Base-by-base conservation (phyloP, 352 stramenopile species). In the Globisporangium viniferum region DNA sequence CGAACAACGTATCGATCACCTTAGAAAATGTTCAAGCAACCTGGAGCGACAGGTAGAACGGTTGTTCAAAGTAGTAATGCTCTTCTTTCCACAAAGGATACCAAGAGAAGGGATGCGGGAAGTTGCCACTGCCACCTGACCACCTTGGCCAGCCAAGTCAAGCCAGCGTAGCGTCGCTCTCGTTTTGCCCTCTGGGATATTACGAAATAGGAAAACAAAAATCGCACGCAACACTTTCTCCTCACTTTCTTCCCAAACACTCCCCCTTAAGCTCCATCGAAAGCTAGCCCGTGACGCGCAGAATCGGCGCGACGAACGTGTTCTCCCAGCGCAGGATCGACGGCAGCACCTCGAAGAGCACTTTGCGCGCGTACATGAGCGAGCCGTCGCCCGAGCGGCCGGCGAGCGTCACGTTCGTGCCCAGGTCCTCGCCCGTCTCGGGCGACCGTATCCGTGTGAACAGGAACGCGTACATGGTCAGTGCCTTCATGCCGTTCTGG, bases 281-380 rank as follows among this genome's bases (percentile, higher is more conserved):
- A 41, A 41, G 15, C 58, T 49, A 62, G 33, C 39, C 64, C n/a
- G 56, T 64, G 59, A 81, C 46, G 64, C 74, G 70, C 59, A 78
- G 49, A 49, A 80, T 80, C 22, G 72, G 72, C 31, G 66, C 74
- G 20, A 78, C 72, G 59, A 73, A 78, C 9, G 59, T 73, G 51
- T 79, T 74, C 46, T 83, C 74, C 76, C 74, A 83, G 24, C 76
- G 71, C 66, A 83, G 61, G 46, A 78, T 74, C n/a, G 74, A 76
- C 53, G 72, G 72, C 3, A 81, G 69, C 15, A 72, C 71, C 51
- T 84, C 76, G 20, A 71, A 71, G 15, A 81, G 62, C 49, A 81
- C 65, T 48, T 75, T 81, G 67, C 71, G 74, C 57, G 74, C 72
- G 67, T 76, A 81, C 24, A 53, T 70, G 2, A 76, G 55, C 57